Conservation (phyloP, 2,329 filamentous ascomycete species). For the Cytospora piceicola region DNA sequence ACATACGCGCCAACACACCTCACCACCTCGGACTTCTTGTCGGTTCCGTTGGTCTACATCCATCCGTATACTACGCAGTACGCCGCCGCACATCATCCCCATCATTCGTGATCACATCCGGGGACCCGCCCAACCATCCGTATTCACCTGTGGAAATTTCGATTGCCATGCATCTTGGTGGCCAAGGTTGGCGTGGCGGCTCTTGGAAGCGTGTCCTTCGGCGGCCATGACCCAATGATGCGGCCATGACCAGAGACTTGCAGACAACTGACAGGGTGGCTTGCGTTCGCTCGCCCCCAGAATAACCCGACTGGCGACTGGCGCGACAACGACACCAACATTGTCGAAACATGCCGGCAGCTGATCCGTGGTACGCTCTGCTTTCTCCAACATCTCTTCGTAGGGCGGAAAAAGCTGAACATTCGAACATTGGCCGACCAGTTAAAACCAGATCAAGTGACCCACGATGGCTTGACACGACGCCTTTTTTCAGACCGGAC, state of each 20-base stretch:
- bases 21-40: not conserved
- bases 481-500: not conserved
- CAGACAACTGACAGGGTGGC: slow-evolving; percentile 1
- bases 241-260: not conserved
- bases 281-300: not conserved
- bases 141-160: not conserved
- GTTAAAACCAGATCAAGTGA: not conserved
- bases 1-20: not conserved
- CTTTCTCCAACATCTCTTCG: not conserved
- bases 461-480: not conserved
- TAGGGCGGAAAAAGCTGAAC: not conserved
- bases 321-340: not conserved
- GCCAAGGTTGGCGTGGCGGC: slow-evolving; percentile 2
- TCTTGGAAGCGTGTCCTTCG: not conserved
- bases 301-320: slow-evolving; percentile 4
- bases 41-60: no score
- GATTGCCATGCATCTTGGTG: not conserved
- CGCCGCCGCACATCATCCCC: not conserved
- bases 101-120: not conserved
- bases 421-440: not conserved
- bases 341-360: not conserved
- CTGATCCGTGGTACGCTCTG: not conserved
- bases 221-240: not conserved
- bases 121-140: not conserved
- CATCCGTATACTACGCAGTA: not conserved